Evolutionary conservation across 441 rosid genomes (phyloP), one percentile per base, ranked within the genome.

Genomic region (Metrosideros polymorpha): DNA sequence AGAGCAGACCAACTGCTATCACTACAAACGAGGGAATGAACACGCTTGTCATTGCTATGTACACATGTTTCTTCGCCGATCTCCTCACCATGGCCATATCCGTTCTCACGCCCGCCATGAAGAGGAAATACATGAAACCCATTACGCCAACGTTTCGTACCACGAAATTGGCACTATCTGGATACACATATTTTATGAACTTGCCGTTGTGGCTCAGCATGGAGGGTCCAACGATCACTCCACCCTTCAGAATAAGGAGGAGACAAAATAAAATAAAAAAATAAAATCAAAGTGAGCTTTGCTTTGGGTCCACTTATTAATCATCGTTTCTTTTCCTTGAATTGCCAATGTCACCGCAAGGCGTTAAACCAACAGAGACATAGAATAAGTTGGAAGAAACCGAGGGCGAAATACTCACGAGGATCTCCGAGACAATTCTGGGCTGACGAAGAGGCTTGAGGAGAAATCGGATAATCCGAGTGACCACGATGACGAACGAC

Each of bases 401-500:
- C 9, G 6, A 61, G 12, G 56, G 14, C 30, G 9, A 54, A 42
- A 86, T 59, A 90, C 95, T 93, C 42, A 95, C 99, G 22, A 97
- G 83, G 85, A 96, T 92, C 86, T 97, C 96, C 55, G 94, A 88
- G 86, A 96, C 92, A 59, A 96, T 51, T 54, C 92, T 91, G 22
- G 98, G 98, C 89, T 95, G 97, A 54, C 88, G 90, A 49, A 97
- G 90, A 82, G 98, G 98, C 63, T 90, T 93, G 90, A 97, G 96
- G 88, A 94, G 87, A 82, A 89, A 85, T 27, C 93, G 93, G 82
- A 92, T 25, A 12, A 84, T 2, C 30, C 90, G 90, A 32, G 93
- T 90, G 57, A 87, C 76, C 3, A 89, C 7, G 82, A 93, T 88
- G 79, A 92, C 85, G 59, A 95, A 32, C 52, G 90, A 17, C 2